Conservation (phyloP, 805 yeast genomes). For the Pichia pseudocactophila region DNA sequence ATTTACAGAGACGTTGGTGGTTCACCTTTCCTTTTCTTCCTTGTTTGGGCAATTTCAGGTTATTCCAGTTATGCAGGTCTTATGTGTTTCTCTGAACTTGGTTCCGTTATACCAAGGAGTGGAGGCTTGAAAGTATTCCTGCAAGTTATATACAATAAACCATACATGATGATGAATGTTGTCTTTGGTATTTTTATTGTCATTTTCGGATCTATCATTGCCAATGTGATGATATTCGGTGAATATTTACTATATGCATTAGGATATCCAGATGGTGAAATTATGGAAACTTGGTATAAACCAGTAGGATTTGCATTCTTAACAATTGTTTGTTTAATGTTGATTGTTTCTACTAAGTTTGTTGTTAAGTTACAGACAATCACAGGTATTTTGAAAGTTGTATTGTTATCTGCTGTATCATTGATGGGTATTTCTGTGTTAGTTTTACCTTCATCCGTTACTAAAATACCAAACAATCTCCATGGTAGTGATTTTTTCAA, state of each 20-base stretch:
- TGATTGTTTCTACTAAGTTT: conserved; percentile 48
- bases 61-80: conserved; percentile 58
- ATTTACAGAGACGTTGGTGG: conserved; percentile 63
- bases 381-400: conserved; percentile 53
- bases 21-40: conserved; percentile 49
- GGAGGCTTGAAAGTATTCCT: conserved; percentile 72
- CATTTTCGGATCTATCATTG: conserved; percentile 41
- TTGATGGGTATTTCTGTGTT: conserved; percentile 50
- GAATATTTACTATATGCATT: conserved; percentile 40
- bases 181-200: conserved; percentile 38
- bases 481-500: conserved; percentile 23
- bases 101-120: conserved; percentile 59
- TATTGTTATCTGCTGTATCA: conserved; percentile 44
- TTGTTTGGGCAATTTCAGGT: conserved; percentile 58
- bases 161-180: conserved; percentile 44
- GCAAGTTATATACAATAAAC: conserved; percentile 57
- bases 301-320: conserved; percentile 35
- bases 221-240: conserved; percentile 47
- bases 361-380: conserved; percentile 57
- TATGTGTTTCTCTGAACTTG: conserved; percentile 58
- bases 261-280: conserved; percentile 31
- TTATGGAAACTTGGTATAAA: conserved; percentile 24
- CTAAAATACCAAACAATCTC: conserved; percentile 38
- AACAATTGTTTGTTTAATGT: conserved; percentile 32
- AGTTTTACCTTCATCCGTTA: conserved; percentile 36